Conservation (phyloP, 352 stramenopile genomes). For the Phytophthora idaei region DNA sequence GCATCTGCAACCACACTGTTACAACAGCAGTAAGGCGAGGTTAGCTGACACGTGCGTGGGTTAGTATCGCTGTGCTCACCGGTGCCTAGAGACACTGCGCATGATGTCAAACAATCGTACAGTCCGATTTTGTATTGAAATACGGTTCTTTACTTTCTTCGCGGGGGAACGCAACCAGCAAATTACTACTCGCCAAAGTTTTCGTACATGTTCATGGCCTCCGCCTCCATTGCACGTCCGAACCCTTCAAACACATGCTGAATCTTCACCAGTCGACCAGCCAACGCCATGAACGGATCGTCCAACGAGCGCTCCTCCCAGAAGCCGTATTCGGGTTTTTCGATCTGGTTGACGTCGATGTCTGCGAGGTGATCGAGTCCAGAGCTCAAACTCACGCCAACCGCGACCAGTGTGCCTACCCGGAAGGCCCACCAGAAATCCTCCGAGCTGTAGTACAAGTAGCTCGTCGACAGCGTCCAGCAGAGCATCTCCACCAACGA, state of each 20-base stretch:
- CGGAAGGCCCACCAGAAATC: constrained; percentile 60
- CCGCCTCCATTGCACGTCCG: constrained; percentile 37
- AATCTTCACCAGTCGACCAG: constrained; percentile 44
- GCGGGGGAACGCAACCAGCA: background rate
- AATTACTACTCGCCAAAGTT: constrained; percentile 61
- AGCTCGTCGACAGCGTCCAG: constrained; percentile 61
- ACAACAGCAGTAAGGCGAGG: background rate
- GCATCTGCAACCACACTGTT: background rate
- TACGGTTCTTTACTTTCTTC: constrained; percentile 16
- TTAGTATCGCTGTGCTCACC: constrained; percentile 29
- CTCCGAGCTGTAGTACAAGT: constrained; percentile 63
- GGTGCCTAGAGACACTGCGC: constrained; percentile 21
- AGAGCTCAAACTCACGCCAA: constrained; percentile 54
- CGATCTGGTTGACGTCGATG: constrained; percentile 51
- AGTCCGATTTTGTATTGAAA: constrained; percentile 16
- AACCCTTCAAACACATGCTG: constrained; percentile 38
- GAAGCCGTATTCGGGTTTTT: constrained; percentile 52
- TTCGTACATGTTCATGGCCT: constrained; percentile 76
- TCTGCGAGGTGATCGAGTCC: constrained; percentile 66
- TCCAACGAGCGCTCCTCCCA: constrained; percentile 58
- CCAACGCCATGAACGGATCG: constrained; percentile 55
- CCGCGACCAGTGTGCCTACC: constrained; percentile 57
- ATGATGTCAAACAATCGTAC: constrained; percentile 14
- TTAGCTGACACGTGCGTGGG: constrained; percentile 6
- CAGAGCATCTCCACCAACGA: constrained; percentile 69